Evolutionary conservation across 176 grass and related monocot species (phyloP), one percentile per base, ranked within the genome.

Genomic region (Oryza meridionalis): DNA sequence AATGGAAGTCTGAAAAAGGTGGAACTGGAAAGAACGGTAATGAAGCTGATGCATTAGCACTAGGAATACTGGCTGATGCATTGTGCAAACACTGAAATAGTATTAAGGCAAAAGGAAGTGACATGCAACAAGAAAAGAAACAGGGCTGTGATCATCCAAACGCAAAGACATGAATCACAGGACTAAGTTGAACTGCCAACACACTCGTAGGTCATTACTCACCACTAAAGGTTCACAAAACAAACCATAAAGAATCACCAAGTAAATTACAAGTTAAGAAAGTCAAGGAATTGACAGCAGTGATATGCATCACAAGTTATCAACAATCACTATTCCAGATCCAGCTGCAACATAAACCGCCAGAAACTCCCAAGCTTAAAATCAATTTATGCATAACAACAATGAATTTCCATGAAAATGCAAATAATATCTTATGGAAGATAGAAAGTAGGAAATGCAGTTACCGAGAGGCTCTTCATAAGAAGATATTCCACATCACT

Each of bases 391-490:
- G 11, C 65, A 29, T 7, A 32, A 67, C 11, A 66, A 67, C 27
- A 32, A 67, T 67, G 33, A 40, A 21, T 33, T 70, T 33, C 67
- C 67, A 42, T 13, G 12, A 32, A 70, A 85, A 43, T 37, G 2
- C 44, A 63, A 76, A 27, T 9, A 47, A 72, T 29, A 31, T 70
- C 11, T 67, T 42, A 59, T 58, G 19, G 7, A 58, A 58, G 17
- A 55, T 55, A 67, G 51, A 15, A 43, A 8, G 3, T 32, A 67
- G 26, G 27, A 85, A 84, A 43, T 70, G 72, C 17, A 80, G 58
- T 88, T 86, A 92, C 90, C 1, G 90, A 92, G 67, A 92, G 90
- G 70, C 86, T 88, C 73, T 92, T 92, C 90, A 92, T 92, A 67
- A 92, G 86, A 63, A 92, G 90, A 83, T 86, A 86, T 46, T 92